Base-by-base conservation (phyloP, 2,329 filamentous ascomycete species). In the Colletotrichum lentis region DNA sequence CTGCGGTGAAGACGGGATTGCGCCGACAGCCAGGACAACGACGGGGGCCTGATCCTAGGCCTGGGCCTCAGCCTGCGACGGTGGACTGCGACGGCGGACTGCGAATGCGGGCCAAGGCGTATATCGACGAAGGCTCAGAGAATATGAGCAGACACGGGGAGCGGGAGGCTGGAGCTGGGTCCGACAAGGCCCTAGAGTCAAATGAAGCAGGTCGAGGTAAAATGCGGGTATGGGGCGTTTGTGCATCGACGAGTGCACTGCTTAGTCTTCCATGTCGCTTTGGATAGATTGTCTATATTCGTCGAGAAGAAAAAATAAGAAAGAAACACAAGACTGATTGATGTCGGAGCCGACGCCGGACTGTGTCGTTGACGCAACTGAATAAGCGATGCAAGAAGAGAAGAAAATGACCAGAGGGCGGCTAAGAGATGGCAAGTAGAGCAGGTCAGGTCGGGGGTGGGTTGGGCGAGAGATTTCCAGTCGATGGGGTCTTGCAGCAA, bases 181-280 rank as follows among this genome's bases (percentile, higher is more conserved):
- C 62, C 66, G 62, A 50, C 39, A 41, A 55, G 35, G 56, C 50
- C 50, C 62, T 46, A 66, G 62, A 66, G 46, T 22, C 55, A 12
- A 53, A 31, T 31, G 27, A 31, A 20, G 27, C 7, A 44, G 50
- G 37, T 43, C 57, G 52, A 55, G 54, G 43, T 43, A 46, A 44
- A 20, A 46, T 20, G 27, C 43, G 24, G 27, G 44, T 65, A 56
- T 46, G 24, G 62, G 55, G 62, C 41, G 35, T 60, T 31, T 44
- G 41, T 61, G 62, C 62, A 53, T 69, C 50, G 65, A 68, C 43
- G 16, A 27, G 43, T 60, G 50, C 47, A 62, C 50, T 56, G 31
- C 35, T 65, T 50, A 64, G 37, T 49, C 35, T 37, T 46, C 37
- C 55, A 60, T 60, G 10, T 54, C 59, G 10, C 18, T 39, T 37